These are phyloP conservation scores for Pulveroboletus sp. DNA, from an alignment of 768 basidiomycete genomes.

Conservation along the genomic window DNA sequence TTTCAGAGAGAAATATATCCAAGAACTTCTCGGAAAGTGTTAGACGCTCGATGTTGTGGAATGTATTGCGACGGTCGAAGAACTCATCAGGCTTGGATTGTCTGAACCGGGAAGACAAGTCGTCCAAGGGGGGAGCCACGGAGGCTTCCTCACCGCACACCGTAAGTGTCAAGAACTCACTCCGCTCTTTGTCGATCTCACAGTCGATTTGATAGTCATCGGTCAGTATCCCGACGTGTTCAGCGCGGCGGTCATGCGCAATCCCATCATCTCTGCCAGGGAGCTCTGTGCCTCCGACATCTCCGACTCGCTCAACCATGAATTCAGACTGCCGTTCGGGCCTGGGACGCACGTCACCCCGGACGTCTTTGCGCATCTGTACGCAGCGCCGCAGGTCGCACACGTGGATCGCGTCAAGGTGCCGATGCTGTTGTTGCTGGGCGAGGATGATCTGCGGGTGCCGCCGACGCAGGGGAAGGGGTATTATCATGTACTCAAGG, in stretches of 20 bases:
- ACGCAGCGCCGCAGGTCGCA: slow-evolving; percentile 52
- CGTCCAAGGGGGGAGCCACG: slow-evolving; percentile 65
- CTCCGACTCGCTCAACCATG: slow-evolving; percentile 59
- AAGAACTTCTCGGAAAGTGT: slow-evolving; percentile 51
- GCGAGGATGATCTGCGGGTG: slow-evolving; percentile 58
- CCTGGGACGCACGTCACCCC: slow-evolving; percentile 40
- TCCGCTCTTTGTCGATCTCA: background rate
- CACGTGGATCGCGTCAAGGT: slow-evolving; percentile 47
- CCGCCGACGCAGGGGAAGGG: slow-evolving; percentile 57
- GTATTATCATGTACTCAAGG: slow-evolving; percentile 66
- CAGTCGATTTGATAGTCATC: slow-evolving; percentile 41
- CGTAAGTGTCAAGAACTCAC: slow-evolving; percentile 38
- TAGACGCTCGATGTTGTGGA: slow-evolving; percentile 65
- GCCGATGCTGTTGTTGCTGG: slow-evolving; percentile 57
- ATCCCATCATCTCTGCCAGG: slow-evolving; percentile 64
- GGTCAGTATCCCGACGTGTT: slow-evolving; percentile 60
- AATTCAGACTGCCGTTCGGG: slow-evolving; percentile 35
- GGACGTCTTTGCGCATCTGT: slow-evolving; percentile 41
- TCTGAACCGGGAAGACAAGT: slow-evolving; percentile 51
- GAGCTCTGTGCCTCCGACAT: slow-evolving; percentile 59
- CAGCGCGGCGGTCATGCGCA: slow-evolving; percentile 58
- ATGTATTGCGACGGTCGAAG: slow-evolving; percentile 50
- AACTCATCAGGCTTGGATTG: slow-evolving; percentile 49
- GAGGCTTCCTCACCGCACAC: slow-evolving; percentile 60
- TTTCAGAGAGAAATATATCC: slow-evolving; percentile 59